A percentile compares a stretch with the other conserved stretches of the same genome.
phyloP scores from a whole-genome alignment of 345 rosid species.

The Euphorbia pulcherrima region DNA sequence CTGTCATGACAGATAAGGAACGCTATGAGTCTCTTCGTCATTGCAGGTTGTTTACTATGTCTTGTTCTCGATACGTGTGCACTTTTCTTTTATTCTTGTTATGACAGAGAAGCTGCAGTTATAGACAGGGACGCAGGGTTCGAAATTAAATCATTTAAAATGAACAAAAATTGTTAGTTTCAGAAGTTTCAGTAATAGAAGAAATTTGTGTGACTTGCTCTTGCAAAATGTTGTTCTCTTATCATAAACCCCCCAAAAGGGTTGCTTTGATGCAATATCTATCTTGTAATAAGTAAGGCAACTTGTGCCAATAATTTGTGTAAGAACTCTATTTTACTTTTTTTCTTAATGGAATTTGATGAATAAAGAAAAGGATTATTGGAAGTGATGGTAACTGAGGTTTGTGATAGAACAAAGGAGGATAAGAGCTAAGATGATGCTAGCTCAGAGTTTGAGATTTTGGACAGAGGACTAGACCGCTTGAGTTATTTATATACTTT shows the following conservation, averaged over 20 bases:
- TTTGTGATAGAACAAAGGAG: neutral
- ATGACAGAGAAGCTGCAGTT: neutral
- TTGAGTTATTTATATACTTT: neutral
- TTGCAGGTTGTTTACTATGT: slow-evolving; percentile 38
- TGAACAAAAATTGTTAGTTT: neutral
- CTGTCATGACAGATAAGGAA: slow-evolving; percentile 63
- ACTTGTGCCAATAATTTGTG: neutral
- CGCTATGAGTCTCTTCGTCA: slow-evolving; percentile 67
- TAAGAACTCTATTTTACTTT: neutral
- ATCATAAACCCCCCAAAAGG: neutral
- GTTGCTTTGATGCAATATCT: neutral
- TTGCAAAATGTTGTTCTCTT: neutral
- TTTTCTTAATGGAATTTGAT: neutral
- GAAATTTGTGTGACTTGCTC: neutral
- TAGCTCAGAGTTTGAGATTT: neutral
- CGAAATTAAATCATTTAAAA: neutral
- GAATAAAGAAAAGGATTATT: neutral
- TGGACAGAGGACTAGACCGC: neutral
- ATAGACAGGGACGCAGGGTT: neutral
- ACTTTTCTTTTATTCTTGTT: neutral
- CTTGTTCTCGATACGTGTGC: neutral
- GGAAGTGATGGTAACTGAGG: neutral
- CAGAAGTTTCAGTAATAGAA: neutral
- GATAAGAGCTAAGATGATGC: neutral
- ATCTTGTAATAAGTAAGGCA: neutral